Conservation (phyloP, 1,139 yeast species). For the Saccharomyces hybrid region DNA sequence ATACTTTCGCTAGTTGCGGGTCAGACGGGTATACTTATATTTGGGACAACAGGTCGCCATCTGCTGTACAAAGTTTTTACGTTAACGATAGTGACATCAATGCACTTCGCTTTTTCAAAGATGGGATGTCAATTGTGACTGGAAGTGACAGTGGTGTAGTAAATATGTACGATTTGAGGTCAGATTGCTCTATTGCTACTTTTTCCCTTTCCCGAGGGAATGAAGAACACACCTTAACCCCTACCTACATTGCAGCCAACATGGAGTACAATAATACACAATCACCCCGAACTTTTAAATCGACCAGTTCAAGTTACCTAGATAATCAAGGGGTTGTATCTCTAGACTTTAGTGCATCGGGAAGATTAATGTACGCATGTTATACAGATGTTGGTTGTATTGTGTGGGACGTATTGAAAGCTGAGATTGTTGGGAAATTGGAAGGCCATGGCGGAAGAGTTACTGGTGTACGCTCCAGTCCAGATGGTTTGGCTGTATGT, state of each 20-base stretch:
- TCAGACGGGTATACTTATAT: constrained; percentile 65
- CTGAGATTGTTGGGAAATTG: constrained; percentile 54
- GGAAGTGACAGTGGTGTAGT: constrained; percentile 78
- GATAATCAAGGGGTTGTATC: constrained; percentile 63
- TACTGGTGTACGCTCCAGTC: constrained; percentile 57
- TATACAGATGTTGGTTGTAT: constrained; percentile 71
- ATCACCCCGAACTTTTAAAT: constrained; percentile 12
- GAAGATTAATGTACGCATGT: constrained; percentile 66
- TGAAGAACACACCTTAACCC: constrained; percentile 17
- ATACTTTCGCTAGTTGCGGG: constrained; percentile 57
- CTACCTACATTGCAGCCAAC: constrained; percentile 15
- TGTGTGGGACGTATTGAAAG: constrained; percentile 71
- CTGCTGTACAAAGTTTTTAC: constrained; percentile 51
- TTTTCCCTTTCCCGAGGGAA: constrained; percentile 36
- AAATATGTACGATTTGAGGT: constrained; percentile 67
- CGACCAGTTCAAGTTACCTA: constrained; percentile 29
- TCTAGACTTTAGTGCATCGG: constrained; percentile 67
- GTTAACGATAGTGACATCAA: constrained; percentile 64
- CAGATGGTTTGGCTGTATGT: constrained; percentile 66
- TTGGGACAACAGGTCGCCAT: constrained; percentile 61
- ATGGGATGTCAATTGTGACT: constrained; percentile 55
- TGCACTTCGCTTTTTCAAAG: constrained; percentile 59
- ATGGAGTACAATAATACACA: constrained; percentile 9
- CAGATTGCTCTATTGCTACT: constrained; percentile 60
- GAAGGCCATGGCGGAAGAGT: constrained; percentile 56